A percentile compares a stretch with the other conserved stretches of the same genome.
Evolutionary conservation across 2,329 filamentous ascomycete species (phyloP).

Genomic region (Neopestalotiopsis clavispora): DNA sequence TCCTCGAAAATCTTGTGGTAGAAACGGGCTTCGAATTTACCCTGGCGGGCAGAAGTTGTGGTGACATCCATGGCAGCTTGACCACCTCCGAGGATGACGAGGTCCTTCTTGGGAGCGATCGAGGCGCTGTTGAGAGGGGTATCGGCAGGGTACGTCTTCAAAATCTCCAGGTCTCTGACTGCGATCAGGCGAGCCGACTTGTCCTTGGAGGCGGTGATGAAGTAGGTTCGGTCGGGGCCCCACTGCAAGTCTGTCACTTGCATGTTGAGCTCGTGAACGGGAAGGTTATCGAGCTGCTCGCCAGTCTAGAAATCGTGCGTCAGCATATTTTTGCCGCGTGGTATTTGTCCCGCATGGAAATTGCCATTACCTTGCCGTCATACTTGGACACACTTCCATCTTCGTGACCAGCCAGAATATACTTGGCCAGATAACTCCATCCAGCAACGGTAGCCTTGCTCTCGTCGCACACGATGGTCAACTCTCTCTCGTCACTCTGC

Average conservation of each 20-base stretch:
- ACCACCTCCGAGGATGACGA: conserved; percentile 95
- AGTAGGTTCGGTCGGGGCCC: conserved; percentile 92
- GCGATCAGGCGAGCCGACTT: conserved; percentile 90
- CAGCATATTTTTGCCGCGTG: conserved; percentile 15
- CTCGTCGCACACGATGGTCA: conserved; percentile 92
- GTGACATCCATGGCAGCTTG: conserved; percentile 99
- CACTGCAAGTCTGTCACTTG: conserved; percentile 94
- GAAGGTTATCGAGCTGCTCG: conserved; percentile 79
- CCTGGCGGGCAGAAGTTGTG: conserved; percentile 89
- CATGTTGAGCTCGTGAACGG: conserved; percentile 83
- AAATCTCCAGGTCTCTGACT: conserved; percentile 82
- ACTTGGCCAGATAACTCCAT: conserved; percentile 93
- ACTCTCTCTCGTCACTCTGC: conserved; percentile 80
- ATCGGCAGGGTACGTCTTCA: conserved; percentile 92
- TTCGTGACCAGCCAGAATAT: conserved; percentile 97
- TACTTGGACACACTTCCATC: conserved; percentile 91
- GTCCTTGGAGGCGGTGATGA: conserved; percentile 98
- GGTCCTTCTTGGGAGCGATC: conserved; percentile 96
- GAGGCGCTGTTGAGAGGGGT: conserved; percentile 95
- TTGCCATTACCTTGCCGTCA: conserved; percentile 76
- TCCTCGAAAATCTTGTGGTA: conserved; percentile 99
- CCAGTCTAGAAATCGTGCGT: conserved; percentile 60
- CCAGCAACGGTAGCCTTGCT: conserved; percentile 97
- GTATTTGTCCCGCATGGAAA: not conserved
- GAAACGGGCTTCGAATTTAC: conserved; percentile 99